These are phyloP conservation scores for Epithemia pelagica DNA, from an alignment of 108 stramenopile genomes.

Conservation along the genomic window DNA sequence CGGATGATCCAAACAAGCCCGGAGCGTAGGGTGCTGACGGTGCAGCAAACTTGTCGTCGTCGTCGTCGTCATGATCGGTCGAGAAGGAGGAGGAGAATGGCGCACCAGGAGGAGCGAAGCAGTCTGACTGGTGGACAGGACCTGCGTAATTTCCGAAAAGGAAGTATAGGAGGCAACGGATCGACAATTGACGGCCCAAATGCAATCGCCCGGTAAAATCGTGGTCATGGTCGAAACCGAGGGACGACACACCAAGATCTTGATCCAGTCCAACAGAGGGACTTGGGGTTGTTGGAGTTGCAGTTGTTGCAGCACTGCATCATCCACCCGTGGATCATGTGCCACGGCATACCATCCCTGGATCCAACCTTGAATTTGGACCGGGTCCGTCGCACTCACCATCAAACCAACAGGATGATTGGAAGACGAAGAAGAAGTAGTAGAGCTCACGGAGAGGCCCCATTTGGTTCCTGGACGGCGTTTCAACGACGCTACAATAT, in stretches of 20 bases:
- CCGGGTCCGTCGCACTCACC: background rate
- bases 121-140: background rate
- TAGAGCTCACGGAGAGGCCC: background rate
- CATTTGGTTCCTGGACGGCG: background rate
- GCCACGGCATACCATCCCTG: background rate
- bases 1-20: too few species aligned
- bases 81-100: background rate
- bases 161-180: constrained; percentile 1
- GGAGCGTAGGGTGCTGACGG: background rate
- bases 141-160: background rate
- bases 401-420: background rate
- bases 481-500: background rate
- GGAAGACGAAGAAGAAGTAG: too few species aligned
- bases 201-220: constrained; percentile 16
- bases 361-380: background rate
- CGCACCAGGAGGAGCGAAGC: background rate
- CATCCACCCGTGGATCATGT: background rate
- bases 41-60: background rate
- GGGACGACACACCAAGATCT: background rate
- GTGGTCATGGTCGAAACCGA: background rate
- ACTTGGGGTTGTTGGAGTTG: too few species aligned
- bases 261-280: too few species aligned
- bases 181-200: constrained; percentile 6
- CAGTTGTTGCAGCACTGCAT: background rate
- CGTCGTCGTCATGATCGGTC: background rate